Percentiles rank a stretch among this genome's conserved stretches.
phyloP scores from a whole-genome alignment of 371 early-diverging fungal species.

The Actinomucor elegans region DNA sequence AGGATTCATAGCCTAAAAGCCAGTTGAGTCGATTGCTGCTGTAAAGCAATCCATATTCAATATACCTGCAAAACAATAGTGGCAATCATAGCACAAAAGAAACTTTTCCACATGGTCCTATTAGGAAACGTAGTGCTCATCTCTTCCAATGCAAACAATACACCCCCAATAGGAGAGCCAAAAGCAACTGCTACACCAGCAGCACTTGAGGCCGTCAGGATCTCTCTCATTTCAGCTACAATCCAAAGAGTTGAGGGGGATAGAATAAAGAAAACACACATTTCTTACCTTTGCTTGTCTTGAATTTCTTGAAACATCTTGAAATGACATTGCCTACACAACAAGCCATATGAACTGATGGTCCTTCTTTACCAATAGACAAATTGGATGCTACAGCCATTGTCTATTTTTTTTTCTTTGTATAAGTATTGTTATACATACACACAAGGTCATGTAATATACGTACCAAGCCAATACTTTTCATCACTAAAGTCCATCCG shows the following conservation, averaged over 20 bases:
- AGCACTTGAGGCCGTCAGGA: slow-evolving; percentile 90
- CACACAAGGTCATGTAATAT: neutral
- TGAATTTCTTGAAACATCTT: slow-evolving; percentile 81
- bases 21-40: too few relatives aligned
- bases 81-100: slow-evolving; percentile 92
- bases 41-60: neutral
- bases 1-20: slow-evolving; percentile 79
- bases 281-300: slow-evolving; percentile 82
- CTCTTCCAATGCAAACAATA: slow-evolving; percentile 95
- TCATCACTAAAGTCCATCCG: slow-evolving; percentile 84
- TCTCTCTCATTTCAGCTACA: slow-evolving; percentile 90
- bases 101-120: slow-evolving; percentile 93
- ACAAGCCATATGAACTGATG: slow-evolving; percentile 92
- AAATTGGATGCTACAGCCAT: slow-evolving; percentile 88
- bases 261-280: too few relatives aligned
- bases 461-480: slow-evolving; percentile 77
- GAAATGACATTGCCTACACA: slow-evolving; percentile 90
- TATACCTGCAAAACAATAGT: slow-evolving; percentile 82
- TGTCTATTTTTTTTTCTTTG: slow-evolving; percentile 50
- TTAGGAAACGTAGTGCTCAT: slow-evolving; percentile 93
- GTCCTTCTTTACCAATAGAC: slow-evolving; percentile 93
- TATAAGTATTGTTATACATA: neutral
- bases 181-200: slow-evolving; percentile 96
- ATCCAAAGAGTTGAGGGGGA: too few relatives aligned
- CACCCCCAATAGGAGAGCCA: slow-evolving; percentile 93